Percentiles rank a stretch among this genome's conserved stretches.
These are phyloP conservation scores for Curvularia sp. DNA, from an alignment of 2,329 filamentous ascomycete genomes.

Conservation along the genomic window DNA sequence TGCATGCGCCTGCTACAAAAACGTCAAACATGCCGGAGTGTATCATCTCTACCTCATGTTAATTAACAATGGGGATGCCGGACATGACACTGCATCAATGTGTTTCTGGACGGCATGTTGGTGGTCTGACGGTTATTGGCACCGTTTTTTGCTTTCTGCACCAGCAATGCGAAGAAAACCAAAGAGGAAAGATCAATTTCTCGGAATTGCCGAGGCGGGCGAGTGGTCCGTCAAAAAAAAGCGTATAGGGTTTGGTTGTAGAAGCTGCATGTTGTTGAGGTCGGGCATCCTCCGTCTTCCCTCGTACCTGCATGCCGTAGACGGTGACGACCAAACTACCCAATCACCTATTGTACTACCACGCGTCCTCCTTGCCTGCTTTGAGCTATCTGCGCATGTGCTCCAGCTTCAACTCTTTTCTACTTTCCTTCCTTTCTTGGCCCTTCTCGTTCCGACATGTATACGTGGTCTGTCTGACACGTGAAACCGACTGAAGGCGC, in stretches of 20 bases:
- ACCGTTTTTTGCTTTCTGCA: background rate
- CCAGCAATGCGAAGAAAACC: background rate
- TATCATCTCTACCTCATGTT: conserved; percentile 3
- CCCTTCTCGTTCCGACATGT: background rate
- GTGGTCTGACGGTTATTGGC: background rate
- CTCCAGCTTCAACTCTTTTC: background rate
- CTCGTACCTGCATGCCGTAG: conserved; percentile 15
- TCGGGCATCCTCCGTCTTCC: background rate
- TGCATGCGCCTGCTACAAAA: conserved; percentile 5
- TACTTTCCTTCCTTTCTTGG: background rate
- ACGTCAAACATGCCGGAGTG: background rate
- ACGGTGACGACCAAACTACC: background rate
- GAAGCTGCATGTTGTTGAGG: conserved; percentile 9
- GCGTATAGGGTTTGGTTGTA: background rate
- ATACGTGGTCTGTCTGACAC: background rate
- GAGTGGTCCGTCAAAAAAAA: background rate
- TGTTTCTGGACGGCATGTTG: conserved; percentile 9
- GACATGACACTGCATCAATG: conserved; percentile 6
- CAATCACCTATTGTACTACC: background rate
- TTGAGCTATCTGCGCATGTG: background rate
- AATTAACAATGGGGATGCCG: conserved; percentile 9
- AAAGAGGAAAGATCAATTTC: background rate
- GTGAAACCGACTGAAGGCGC: conserved; percentile 6
- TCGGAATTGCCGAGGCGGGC: background rate
- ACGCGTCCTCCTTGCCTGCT: background rate